Conservation (phyloP, 768 basidiomycete species). For the Basidioascus undulatus region DNA sequence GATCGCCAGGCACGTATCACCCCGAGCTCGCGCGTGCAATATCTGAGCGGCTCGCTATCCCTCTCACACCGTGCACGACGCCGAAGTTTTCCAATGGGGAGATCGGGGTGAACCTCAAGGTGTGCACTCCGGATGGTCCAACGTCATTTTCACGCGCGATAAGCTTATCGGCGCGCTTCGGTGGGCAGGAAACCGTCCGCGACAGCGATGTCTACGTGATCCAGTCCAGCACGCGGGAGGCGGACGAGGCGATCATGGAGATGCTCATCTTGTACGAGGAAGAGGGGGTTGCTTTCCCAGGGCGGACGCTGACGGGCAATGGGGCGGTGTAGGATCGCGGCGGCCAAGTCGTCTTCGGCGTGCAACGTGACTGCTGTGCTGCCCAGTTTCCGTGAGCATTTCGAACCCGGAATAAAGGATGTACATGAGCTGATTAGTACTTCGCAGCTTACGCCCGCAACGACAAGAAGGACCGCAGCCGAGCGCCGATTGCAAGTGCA, state of each 20-base stretch:
- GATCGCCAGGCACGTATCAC: no score
- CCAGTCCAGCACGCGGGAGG: constrained; percentile 52
- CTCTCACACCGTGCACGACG: constrained; percentile 61
- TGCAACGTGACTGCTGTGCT: constrained; percentile 44
- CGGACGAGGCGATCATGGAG: constrained; percentile 95
- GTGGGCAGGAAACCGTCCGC: constrained; percentile 58
- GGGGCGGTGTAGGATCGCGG: no score
- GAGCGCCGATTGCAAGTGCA: constrained; percentile 96
- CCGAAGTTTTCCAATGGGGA: constrained; percentile 87
- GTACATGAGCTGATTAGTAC: constrained; percentile 21
- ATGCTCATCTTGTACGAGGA: constrained; percentile 92
- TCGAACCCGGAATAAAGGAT: not conserved
- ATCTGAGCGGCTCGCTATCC: constrained; percentile 74
- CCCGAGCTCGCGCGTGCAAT: no score
- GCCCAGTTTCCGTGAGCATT: not conserved
- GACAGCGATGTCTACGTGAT: constrained; percentile 99
- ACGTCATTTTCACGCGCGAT: not conserved
- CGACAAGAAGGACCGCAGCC: constrained; percentile 93
- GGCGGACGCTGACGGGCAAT: no score
- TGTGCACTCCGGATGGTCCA: no score
- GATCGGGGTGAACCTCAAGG: constrained; percentile 58
- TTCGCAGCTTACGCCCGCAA: constrained; percentile 20
- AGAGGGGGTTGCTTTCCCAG: no score
- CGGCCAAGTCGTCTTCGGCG: no score
- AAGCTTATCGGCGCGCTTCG: no score